These are phyloP conservation scores for Drosera capensis DNA, from an alignment of 148 eudicot genomes.

Conservation along the genomic window DNA sequence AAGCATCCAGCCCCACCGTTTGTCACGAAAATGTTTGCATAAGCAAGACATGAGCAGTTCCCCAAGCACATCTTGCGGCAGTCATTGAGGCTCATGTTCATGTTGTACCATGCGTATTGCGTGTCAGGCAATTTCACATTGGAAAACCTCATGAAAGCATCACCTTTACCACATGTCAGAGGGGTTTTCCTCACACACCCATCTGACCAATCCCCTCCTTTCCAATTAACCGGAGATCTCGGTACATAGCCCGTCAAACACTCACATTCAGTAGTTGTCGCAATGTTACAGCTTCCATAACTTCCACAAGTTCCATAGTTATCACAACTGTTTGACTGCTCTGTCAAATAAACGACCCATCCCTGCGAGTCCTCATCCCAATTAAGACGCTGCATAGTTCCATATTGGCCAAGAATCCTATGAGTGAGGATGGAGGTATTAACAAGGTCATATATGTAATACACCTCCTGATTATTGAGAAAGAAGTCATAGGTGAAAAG, in stretches of 20 bases:
- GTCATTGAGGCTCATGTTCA: slow-evolving; percentile 11
- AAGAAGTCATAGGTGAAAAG: slow-evolving; percentile 6
- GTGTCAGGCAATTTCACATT: slow-evolving; percentile 20
- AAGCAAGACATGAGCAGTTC: not conserved
- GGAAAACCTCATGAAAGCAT: slow-evolving; percentile 10
- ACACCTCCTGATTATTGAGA: slow-evolving; percentile 7
- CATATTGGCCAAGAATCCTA: slow-evolving; percentile 6
- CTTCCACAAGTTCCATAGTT: slow-evolving; percentile 14
- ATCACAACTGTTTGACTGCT: slow-evolving; percentile 16
- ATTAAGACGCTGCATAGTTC: slow-evolving; percentile 10
- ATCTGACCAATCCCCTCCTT: slow-evolving; percentile 9
- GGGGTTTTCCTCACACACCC: slow-evolving; percentile 21
- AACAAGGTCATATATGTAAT: slow-evolving; percentile 2
- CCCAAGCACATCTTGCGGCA: slow-evolving; percentile 4
- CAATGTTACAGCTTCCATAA: slow-evolving; percentile 13
- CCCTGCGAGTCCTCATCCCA: slow-evolving; percentile 5
- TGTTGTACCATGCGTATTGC: slow-evolving; percentile 4
- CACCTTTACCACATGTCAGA: slow-evolving; percentile 14
- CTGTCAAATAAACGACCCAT: slow-evolving; percentile 13
- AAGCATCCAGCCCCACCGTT: not conserved
- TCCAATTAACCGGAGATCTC: slow-evolving; percentile 10
- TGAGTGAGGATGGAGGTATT: slow-evolving; percentile 6
- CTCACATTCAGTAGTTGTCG: slow-evolving; percentile 7
- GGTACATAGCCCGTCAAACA: slow-evolving; percentile 19
- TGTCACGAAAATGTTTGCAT: not conserved